Base-by-base conservation (phyloP, 202 grass and related monocot genomes). In the Miscanthus sacchariflorus region DNA sequence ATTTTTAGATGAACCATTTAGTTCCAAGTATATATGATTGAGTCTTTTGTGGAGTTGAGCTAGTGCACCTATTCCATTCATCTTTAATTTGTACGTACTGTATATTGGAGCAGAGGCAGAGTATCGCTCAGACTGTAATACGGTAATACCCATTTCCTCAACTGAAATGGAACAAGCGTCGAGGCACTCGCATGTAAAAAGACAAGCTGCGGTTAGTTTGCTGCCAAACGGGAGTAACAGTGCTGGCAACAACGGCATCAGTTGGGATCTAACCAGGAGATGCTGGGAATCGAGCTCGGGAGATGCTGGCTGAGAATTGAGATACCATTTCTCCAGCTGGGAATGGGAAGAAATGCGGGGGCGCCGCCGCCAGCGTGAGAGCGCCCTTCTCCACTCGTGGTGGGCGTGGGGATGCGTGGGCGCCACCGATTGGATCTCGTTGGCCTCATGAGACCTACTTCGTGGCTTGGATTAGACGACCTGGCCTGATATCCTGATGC, bases 261-360 rank as follows among this genome's bases (percentile, higher is more conserved):
- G 12, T 15, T 39, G 67, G 82, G n/a, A 88, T 91, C 86, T 43
- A 19, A 5, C 0, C 8, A 28, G 76, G 76, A 92, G 90, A 92
- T 92, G 83, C 90, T 56, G 9, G 86, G 90, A 56, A 91, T 91
- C 90, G 77, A 78, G n/a, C 4, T 28, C 67, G 83, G 72, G 44
- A 91, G 90, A 88, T 91, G 90, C 90, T 14, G 0, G 2, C 0
- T 38, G 4, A 5, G 23, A 27, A 27, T 12, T 9, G 6, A 72
- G 90, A 92, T 89, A 48, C 86, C 78, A 17, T 79, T 74, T 48
- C 66, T 63, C 23, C 70, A 18, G 42, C 9, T 7, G 30, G 24
- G 59, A 9, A 38, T 18, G 21, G 54, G 10, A 68, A 14, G 19
- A 68, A 27, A 18, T 52, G 27, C 73, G 14, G 21, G 9, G 33